Base-by-base conservation (phyloP, 768 basidiomycete species). In the Pulveroboletus frians region DNA sequence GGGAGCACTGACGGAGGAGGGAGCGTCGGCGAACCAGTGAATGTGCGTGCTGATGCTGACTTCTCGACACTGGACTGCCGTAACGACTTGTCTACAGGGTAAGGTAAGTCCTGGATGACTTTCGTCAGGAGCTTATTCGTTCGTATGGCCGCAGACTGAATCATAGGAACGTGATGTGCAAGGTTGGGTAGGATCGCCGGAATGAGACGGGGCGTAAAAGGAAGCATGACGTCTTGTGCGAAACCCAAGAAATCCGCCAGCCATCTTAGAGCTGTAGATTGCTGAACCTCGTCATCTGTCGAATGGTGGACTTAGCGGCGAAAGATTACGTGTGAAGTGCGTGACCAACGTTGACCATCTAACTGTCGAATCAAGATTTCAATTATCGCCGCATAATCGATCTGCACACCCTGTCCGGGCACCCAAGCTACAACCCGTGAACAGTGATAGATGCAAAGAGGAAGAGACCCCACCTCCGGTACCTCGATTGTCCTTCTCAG, bases 251-350 rank as follows among this genome's bases (percentile, higher is more conserved):
- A 92, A 55, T 93, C 91, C 6, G 89, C 81, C 20, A 99, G 73
- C 96, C 96, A 99, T 52, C 80, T 76, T 14, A 99, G 76, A n/a
- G 93, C 90, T 0, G 89, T 94, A 0, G 89, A 90, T 58, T 96
- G 92, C 55, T 96, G 93, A 26, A 95, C 89, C 62, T 95, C 93
- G 52, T 92, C 89, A 60, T 97, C 96, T 44, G 49, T 18, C 21
- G 32, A 45, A 39, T 35, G 13, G 45, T 43, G 7, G 43, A 27
- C 17, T 53, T 13, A 43, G 23, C 41, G 30, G 30, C 35, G 44
- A 53, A 31, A 30, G 15, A 52, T 31, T 41, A 42, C 27, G 48
- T 31, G 41, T 27, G 30, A 6, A 29, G 26, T 27, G 51, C 41
- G 43, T 6, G 30, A 76, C 85, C 68, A 54, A 92, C 92, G 92